Percentiles rank a stretch among this genome's conserved stretches.
Conservation (phyloP, 2,329 filamentous ascomycete genomes). For the Pseudogymnoascus sp. region DNA sequence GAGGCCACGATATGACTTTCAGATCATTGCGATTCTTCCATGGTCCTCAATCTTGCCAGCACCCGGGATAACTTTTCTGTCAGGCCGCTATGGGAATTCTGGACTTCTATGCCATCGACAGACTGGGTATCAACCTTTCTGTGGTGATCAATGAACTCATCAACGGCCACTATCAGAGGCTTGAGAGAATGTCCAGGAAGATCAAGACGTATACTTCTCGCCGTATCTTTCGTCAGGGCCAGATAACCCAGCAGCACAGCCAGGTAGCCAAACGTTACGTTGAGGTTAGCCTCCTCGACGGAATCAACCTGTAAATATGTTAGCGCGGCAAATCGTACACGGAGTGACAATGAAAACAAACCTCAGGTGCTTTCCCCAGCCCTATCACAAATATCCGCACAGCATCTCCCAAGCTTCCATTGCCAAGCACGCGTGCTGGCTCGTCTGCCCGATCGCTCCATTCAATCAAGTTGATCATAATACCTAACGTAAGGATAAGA, state of each 20-base stretch:
- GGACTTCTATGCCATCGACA: constrained; percentile 38
- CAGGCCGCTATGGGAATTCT: constrained; percentile 38
- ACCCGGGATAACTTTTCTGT: constrained; percentile 45
- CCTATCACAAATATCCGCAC: constrained; percentile 60
- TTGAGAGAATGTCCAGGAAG: constrained; percentile 40
- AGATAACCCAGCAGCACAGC: constrained; percentile 77
- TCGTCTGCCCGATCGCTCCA: constrained; percentile 42
- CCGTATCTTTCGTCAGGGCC: constrained; percentile 47
- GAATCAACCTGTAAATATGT: constrained; percentile 49
- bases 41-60: constrained; percentile 34
- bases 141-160: constrained; percentile 54
- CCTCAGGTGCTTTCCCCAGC: constrained; percentile 56
- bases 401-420: constrained; percentile 47
- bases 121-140: constrained; percentile 44
- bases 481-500: constrained; percentile 68
- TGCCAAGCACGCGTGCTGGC: constrained; percentile 16
- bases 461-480: constrained; percentile 82
- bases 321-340: constrained; percentile 11
- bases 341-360: constrained; percentile 35
- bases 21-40: neutral
- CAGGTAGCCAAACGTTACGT: constrained; percentile 80
- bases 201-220: constrained; percentile 33
- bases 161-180: constrained; percentile 46
- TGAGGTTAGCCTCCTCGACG: constrained; percentile 64
- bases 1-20: neutral